Conservation (phyloP, 306 rosid genomes). For the Cajanus cajan region DNA sequence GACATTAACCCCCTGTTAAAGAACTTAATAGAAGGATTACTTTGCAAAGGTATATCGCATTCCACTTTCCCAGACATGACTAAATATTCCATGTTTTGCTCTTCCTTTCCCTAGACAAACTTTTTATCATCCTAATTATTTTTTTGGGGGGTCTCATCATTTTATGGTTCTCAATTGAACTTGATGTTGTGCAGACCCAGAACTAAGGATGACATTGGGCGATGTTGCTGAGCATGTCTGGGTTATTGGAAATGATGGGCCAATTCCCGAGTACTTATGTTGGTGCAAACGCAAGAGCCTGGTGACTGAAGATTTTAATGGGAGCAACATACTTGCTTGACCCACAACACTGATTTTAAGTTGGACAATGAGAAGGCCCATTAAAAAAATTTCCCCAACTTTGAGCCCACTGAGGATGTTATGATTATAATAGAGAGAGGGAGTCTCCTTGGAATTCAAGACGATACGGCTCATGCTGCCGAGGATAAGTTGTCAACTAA, state of each 20-base stretch:
- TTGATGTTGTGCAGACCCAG: conserved; percentile 57
- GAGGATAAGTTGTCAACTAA: not conserved
- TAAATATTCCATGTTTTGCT: not conserved
- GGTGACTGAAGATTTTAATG: conserved; percentile 41
- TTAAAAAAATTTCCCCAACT: not conserved
- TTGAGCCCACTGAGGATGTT: not conserved
- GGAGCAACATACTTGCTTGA: conserved; percentile 39
- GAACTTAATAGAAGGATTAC: conserved; percentile 82
- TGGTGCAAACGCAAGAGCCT: conserved; percentile 74
- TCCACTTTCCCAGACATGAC: not conserved
- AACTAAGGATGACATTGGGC: conserved; percentile 61
- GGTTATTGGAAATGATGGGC: conserved; percentile 82
- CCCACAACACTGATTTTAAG: conserved; percentile 27
- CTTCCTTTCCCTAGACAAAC: not conserved
- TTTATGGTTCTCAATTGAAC: not conserved
- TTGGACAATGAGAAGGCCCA: conserved; percentile 32
- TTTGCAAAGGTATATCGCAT: conserved; percentile 68
- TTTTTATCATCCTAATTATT: not conserved
- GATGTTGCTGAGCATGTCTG: conserved; percentile 66
- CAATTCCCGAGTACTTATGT: conserved; percentile 61
- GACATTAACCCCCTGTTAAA: conserved; percentile 69
- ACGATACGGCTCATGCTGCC: not conserved
- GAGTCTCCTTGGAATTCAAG: conserved; percentile 23
- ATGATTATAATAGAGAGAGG: not conserved
- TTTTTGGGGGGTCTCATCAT: not conserved